These are phyloP conservation scores for Zygotorulaspora chibaensis DNA, from an alignment of 805 yeast species.

Conservation along the genomic window DNA sequence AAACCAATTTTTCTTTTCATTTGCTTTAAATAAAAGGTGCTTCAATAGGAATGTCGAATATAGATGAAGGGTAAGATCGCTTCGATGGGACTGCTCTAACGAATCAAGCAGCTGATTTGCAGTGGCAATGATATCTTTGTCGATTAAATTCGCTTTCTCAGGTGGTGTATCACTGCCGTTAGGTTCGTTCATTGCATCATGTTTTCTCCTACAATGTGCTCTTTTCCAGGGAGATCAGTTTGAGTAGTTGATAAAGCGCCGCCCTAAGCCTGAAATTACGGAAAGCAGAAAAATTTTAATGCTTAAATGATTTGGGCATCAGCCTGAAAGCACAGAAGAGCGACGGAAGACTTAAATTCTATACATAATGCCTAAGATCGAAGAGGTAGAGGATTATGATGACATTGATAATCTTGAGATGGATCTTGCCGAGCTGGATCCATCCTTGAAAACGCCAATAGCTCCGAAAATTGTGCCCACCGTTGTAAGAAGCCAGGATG, in stretches of 20 bases:
- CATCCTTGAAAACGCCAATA: conserved; percentile 57
- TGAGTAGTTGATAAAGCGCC: neutral
- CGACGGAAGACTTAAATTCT: neutral
- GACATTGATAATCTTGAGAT: conserved; percentile 89
- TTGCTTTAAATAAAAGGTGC: conserved; percentile 24
- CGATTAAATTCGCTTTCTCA: neutral
- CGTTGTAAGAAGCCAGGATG: conserved; percentile 58
- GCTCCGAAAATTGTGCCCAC: conserved; percentile 65
- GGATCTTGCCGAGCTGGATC: conserved; percentile 91
- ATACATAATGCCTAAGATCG: conserved; percentile 59
- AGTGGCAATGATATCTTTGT: conserved; percentile 14
- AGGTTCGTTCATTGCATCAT: conserved; percentile 4
- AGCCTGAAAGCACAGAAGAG: neutral
- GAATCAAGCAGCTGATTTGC: conserved; percentile 35
- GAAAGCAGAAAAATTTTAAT: conserved; percentile 5
- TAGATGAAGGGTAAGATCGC: conserved; percentile 60
- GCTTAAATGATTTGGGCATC: neutral
- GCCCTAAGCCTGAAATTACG: neutral
- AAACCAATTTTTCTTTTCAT: conserved; percentile 28
- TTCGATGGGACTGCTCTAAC: conserved; percentile 47
- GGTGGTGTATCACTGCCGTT: neutral
- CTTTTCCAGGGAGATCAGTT: too few relatives aligned
- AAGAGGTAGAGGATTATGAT: conserved; percentile 72
- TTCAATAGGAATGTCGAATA: conserved; percentile 49
- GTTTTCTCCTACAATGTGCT: too few relatives aligned